These are phyloP conservation scores for Zalerion maritima DNA, from an alignment of 495 filamentous ascomycete species.

Conservation along the genomic window DNA sequence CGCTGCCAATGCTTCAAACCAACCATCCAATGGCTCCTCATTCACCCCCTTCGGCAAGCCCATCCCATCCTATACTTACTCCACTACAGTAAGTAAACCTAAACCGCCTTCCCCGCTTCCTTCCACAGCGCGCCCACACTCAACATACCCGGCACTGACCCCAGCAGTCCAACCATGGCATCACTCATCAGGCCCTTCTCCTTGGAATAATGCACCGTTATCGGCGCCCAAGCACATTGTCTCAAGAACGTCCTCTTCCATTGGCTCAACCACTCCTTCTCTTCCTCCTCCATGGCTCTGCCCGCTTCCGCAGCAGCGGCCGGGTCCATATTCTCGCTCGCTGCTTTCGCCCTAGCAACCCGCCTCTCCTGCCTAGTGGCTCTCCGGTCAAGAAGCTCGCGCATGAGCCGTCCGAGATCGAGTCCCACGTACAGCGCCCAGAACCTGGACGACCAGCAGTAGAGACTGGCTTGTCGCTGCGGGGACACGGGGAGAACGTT, in stretches of 20 bases:
- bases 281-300: conserved; percentile 22
- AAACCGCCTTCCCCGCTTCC: conserved; percentile 16
- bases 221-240: conserved; percentile 41
- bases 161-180: conserved; percentile 46
- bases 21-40: no score
- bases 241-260: conserved; percentile 32
- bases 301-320: conserved; percentile 10
- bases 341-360: conserved; percentile 20
- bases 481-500: conserved; percentile 47
- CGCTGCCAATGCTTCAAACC: no score
- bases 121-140: conserved; percentile 55
- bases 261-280: conserved; percentile 23
- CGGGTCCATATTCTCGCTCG: conserved; percentile 11
- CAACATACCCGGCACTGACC: conserved; percentile 47
- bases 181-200: conserved; percentile 52
- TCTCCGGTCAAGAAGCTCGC: conserved; percentile 19
- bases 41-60: no score
- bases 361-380: conserved; percentile 16
- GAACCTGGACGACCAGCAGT: conserved; percentile 60
- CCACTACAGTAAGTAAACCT: no score
- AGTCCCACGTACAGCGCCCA: conserved; percentile 69
- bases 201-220: conserved; percentile 68
- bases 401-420: conserved; percentile 51
- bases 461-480: conserved; percentile 36
- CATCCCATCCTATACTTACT: no score